phyloP scores from a whole-genome alignment of 768 basidiomycete genomes.

The Polyporus arcularius region DNA sequence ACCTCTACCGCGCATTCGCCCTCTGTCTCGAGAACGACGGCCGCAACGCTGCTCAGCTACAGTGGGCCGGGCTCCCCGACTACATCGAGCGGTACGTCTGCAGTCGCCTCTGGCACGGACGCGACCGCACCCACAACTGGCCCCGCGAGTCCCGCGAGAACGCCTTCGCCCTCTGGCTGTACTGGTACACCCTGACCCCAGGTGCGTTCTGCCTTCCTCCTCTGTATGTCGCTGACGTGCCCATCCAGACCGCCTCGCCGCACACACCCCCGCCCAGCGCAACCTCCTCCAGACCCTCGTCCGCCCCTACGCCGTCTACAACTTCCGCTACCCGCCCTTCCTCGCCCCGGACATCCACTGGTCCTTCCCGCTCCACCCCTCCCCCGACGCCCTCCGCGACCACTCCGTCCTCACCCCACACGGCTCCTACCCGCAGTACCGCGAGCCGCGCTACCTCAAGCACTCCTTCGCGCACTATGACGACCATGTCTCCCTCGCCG shows the following conservation, averaged over 20 bases:
- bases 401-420: constrained; percentile 36
- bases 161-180: constrained; percentile 59
- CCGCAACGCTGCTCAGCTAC: constrained; percentile 52
- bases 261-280: constrained; percentile 26
- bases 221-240: too few relatives aligned
- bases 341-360: constrained; percentile 66
- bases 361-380: constrained; percentile 45
- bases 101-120: constrained; percentile 44
- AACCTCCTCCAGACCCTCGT: constrained; percentile 34
- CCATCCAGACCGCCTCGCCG: constrained; percentile 14
- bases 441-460: constrained; percentile 19
- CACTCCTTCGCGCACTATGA: constrained; percentile 24
- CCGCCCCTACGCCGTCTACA: constrained; percentile 45
- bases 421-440: constrained; percentile 52
- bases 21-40: constrained; percentile 71
- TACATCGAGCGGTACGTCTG: constrained; percentile 49
- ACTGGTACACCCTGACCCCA: constrained; percentile 59
- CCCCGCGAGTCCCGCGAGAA: constrained; percentile 51
- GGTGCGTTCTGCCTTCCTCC: constrained; percentile 35
- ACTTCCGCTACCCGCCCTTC: constrained; percentile 52
- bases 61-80: constrained; percentile 47
- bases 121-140: constrained; percentile 48
- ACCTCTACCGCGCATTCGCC: constrained; percentile 51
- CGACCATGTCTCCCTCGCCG: constrained; percentile 23
- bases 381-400: constrained; percentile 14